A percentile compares a stretch with the other conserved stretches of the same genome.
Conservation (phyloP, 2,329 filamentous ascomycete species). For the Neonectria magnoliae region DNA sequence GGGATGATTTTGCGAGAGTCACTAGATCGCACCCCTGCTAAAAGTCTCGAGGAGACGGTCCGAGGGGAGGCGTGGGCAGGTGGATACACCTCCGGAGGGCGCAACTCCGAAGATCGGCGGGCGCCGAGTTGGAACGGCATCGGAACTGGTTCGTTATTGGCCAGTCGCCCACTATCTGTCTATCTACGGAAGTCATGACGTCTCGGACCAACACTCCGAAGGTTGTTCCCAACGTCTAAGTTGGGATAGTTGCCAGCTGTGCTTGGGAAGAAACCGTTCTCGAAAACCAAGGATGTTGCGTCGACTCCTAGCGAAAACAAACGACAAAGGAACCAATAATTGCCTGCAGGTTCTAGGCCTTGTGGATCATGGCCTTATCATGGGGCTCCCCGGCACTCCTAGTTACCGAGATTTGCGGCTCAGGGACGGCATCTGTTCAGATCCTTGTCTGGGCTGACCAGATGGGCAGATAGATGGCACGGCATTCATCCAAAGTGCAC, state of each 20-base stretch:
- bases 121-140: conserved; percentile 11
- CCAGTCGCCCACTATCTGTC: conserved; percentile 1
- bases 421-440: conserved; percentile 5
- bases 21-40: conserved; percentile 3
- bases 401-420: conserved; percentile 24
- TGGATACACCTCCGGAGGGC: conserved; percentile 22
- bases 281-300: background rate
- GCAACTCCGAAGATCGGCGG: conserved; percentile 32
- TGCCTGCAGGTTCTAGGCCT: background rate
- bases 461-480: conserved; percentile 24
- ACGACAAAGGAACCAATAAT: no score
- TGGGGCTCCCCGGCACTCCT: conserved; percentile 18
- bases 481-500: background rate
- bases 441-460: conserved; percentile 16
- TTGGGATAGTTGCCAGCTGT: background rate
- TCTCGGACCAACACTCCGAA: background rate
- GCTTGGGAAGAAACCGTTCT: no score
- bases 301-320: background rate
- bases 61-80: conserved; percentile 4
- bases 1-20: conserved; percentile 3
- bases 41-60: background rate
- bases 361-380: background rate
- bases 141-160: background rate
- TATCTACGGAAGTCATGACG: background rate
- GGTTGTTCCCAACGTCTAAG: background rate